Evolutionary conservation across 2,329 filamentous ascomycete genomes (phyloP).

Genomic region (Colletotrichum scovillei): DNA sequence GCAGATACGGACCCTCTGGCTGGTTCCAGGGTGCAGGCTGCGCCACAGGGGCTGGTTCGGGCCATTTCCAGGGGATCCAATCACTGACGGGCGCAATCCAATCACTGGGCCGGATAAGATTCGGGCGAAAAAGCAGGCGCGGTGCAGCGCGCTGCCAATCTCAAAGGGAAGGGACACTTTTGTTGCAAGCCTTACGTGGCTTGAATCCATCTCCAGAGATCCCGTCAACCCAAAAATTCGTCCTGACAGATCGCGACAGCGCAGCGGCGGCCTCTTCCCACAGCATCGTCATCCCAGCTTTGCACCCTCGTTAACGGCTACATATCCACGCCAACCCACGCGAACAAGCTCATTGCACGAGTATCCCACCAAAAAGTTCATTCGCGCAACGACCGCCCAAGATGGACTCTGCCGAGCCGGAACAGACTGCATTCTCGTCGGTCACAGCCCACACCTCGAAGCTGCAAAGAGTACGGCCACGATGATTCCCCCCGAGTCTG

Average conservation of each 20-base stretch:
- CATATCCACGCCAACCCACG: background rate
- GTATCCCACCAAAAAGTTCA: background rate
- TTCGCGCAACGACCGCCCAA: constrained; percentile 35
- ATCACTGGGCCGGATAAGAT: constrained; percentile 26
- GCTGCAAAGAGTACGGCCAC: constrained; percentile 72
- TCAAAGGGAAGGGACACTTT: background rate
- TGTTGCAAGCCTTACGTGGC: constrained; percentile 38
- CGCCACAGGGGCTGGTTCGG: constrained; percentile 16
- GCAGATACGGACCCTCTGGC: background rate
- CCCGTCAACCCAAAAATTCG: constrained; percentile 32
- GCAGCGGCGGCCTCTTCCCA: constrained; percentile 7
- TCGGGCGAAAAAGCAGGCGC: constrained; percentile 23
- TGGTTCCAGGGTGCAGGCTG: background rate
- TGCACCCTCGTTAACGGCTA: background rate
- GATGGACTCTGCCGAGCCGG: constrained; percentile 90
- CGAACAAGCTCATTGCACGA: background rate
- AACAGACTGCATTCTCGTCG: constrained; percentile 91
- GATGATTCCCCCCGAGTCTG: background rate
- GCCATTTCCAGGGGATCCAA: constrained; percentile 4
- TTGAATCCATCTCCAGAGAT: constrained; percentile 32
- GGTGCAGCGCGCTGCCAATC: constrained; percentile 4
- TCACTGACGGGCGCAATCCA: constrained; percentile 12
- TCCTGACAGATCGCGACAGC: constrained; percentile 35
- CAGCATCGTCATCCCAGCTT: background rate
- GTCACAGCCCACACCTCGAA: constrained; percentile 87